These are phyloP conservation scores for Aspergillus sojae DNA, from an alignment of 2,329 filamentous ascomycete species.

Conservation along the genomic window DNA sequence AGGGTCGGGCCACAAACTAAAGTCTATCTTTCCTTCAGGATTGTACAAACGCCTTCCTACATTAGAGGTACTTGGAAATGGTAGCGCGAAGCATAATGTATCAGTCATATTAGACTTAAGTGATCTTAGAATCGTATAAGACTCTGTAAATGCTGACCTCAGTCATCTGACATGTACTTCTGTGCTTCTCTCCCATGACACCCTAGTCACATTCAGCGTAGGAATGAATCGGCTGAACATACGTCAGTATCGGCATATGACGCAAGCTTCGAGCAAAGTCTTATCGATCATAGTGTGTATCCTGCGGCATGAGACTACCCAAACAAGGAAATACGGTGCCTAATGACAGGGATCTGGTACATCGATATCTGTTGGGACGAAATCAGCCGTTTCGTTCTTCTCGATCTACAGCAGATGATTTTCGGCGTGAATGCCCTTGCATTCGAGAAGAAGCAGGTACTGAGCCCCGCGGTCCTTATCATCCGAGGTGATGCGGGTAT, in stretches of 20 bases:
- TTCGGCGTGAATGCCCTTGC: background rate
- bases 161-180: background rate
- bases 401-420: background rate
- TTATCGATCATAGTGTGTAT: background rate
- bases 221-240: background rate
- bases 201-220: background rate
- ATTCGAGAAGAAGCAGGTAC: background rate
- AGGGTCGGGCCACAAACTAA: background rate
- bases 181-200: background rate
- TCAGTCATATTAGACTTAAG: no score
- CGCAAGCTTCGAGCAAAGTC: background rate
- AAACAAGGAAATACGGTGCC: background rate
- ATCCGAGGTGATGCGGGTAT: background rate
- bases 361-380: background rate
- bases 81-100: background rate
- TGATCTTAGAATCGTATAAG: no score
- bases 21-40: background rate
- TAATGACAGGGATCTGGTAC: background rate
- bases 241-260: background rate
- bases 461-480: background rate
- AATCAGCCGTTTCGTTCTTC: background rate
- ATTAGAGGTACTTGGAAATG: background rate
- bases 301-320: background rate
- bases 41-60: background rate
- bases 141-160: background rate